Conservation (phyloP, 176 grass and related monocot species). For the Ensete glaucum region DNA sequence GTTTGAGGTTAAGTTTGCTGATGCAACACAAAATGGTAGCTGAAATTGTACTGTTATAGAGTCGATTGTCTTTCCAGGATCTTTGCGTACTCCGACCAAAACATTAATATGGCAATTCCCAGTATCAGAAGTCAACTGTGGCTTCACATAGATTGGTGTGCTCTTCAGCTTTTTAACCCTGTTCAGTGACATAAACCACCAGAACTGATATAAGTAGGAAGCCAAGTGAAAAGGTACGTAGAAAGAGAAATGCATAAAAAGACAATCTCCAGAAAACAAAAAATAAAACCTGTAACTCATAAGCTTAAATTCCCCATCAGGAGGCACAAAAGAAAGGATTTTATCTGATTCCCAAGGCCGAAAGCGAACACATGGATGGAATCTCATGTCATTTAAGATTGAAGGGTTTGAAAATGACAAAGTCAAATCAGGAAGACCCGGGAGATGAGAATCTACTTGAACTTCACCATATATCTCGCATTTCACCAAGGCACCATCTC, state of each 20-base stretch:
- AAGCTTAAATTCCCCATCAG: constrained; percentile 79
- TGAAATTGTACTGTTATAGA: constrained; percentile 82
- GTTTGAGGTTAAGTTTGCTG: constrained; percentile 85
- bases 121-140: constrained; percentile 71
- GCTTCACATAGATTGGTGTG: constrained; percentile 81
- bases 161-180: constrained; percentile 88
- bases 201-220: not conserved
- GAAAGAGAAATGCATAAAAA: not conserved
- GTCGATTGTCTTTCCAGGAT: constrained; percentile 92
- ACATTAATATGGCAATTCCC: constrained; percentile 80
- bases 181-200: not conserved
- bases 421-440: constrained; percentile 81
- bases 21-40: constrained; percentile 62
- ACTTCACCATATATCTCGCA: constrained; percentile 86
- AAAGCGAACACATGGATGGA: constrained; percentile 84
- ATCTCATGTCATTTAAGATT: constrained; percentile 72
- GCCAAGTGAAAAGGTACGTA: not conserved
- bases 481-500: constrained; percentile 63
- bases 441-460: constrained; percentile 74
- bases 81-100: constrained; percentile 72
- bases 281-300: constrained; percentile 76
- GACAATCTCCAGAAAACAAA: not conserved
- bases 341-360: constrained; percentile 75
- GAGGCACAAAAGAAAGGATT: constrained; percentile 79
- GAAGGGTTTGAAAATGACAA: constrained; percentile 75